Base-by-base conservation (phyloP, 352 stramenopile species). In the Globisporangium perplexum region DNA sequence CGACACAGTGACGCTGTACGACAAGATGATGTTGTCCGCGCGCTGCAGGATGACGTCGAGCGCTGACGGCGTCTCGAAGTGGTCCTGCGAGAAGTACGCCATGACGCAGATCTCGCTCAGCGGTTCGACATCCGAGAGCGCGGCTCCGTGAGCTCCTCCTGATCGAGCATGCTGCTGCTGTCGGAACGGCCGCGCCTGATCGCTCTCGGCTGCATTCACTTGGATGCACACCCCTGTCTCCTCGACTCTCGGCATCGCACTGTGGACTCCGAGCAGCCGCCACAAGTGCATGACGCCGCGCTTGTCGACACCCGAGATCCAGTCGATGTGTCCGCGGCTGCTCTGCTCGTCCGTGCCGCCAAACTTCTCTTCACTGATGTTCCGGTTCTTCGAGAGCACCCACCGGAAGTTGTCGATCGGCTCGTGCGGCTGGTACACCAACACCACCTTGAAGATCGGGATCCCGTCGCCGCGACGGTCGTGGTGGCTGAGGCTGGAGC, bases 321-420 rank as follows among this genome's bases (percentile, higher is more conserved):
- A 93, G 42, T 93, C 80, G 46, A 72, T 69, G n/a, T 81, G 68
- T 12, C 68, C 59, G n/a, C 70, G 66, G 18, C 71, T 64, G 18
- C 69, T 59, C 12, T 65, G 65, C 14, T 77, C 64, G 35, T 74
- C 71, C 14, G 66, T 53, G 41, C 71, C 67, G 20, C 72, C 63
- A 50, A 89, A 90, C 46, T 78, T 82, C 49, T 93, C 83, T 53
- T 90, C 77, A 53, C 76, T 88, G 47, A 90, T 83, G 51, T 90
- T 90, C 10, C 74, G 70, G 60, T 86, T 89, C 60, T 89, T 89
- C 17, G 79, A 88, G 42, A 90, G 60, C 24, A 93, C 77, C 83
- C 79, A 93, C 14, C 80, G 77, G 38, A 88, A 75, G 46, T 89
- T 89, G 20, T 72, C 61, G 23, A 90, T 79, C 10, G 68, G 65